Percentiles rank a stretch among this genome's conserved stretches.
Conservation (phyloP, 495 filamentous ascomycete species). For the Hypoxylon cercidicola region DNA sequence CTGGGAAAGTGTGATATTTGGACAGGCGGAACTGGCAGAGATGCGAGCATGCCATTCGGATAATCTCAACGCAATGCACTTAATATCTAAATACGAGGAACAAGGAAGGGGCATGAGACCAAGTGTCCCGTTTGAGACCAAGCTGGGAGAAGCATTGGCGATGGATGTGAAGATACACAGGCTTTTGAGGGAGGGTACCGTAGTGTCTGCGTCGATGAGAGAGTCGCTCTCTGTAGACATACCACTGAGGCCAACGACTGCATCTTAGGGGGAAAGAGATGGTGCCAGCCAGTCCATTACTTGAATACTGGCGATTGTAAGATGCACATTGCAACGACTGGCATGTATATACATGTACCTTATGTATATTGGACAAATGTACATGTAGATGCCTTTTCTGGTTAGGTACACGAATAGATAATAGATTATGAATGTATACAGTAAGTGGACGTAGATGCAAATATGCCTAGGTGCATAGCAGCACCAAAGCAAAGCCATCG, state of each 20-base stretch:
- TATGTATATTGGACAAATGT: not conserved
- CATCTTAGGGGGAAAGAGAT: not conserved
- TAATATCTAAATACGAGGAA: conserved; percentile 22
- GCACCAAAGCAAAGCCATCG: conserved; percentile 35
- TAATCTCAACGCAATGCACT: not conserved
- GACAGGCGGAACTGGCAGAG: conserved; percentile 26
- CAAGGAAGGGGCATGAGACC: conserved; percentile 13
- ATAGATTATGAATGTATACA: too few relatives aligned
- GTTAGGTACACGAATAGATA: not conserved
- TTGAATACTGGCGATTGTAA: not conserved
- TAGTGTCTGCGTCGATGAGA: conserved; percentile 15
- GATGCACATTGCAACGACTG: conserved; percentile 12
- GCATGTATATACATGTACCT: too few relatives aligned
- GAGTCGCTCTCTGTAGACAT: conserved; percentile 32
- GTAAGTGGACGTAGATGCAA: too few relatives aligned
- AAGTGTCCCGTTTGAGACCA: conserved; percentile 6
- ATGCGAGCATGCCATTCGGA: conserved; percentile 11
- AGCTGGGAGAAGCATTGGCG: conserved; percentile 29
- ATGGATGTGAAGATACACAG: conserved; percentile 39
- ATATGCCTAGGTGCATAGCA: not conserved
- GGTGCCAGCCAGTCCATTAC: too few relatives aligned
- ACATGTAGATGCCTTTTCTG: not conserved
- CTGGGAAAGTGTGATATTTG: conserved; percentile 43
- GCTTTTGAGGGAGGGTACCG: conserved; percentile 9
- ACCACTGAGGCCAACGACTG: conserved; percentile 11